A percentile compares a stretch with the other conserved stretches of the same genome.
phyloP scores from a whole-genome alignment of 2,329 filamentous ascomycete genomes.

The Alternaria sp. region DNA sequence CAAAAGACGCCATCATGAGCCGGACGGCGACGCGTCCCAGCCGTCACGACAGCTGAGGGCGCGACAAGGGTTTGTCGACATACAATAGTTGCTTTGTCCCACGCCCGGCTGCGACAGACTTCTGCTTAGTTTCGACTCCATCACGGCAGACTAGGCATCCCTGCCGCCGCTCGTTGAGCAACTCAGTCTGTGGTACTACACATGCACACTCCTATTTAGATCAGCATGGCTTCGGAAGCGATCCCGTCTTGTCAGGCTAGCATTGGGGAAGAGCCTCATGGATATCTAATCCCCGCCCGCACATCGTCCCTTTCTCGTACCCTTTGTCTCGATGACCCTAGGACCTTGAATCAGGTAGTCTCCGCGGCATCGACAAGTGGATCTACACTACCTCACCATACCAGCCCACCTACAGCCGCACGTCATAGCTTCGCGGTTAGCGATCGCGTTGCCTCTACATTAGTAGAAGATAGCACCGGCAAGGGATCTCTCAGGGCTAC shows the following conservation, averaged over 20 bases:
- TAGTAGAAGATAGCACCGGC: background rate
- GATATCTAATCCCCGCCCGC: constrained; percentile 24
- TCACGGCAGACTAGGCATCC: constrained; percentile 24
- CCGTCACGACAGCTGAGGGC: constrained; percentile 31
- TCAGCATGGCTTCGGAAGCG: constrained; percentile 25
- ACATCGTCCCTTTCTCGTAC: constrained; percentile 16
- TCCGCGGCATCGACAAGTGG: constrained; percentile 2
- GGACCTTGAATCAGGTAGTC: background rate
- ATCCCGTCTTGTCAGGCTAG: constrained; percentile 15
- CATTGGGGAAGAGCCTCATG: constrained; percentile 21
- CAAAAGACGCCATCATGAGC: constrained; percentile 31
- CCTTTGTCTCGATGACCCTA: background rate
- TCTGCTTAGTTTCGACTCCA: constrained; percentile 12
- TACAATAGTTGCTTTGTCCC: constrained; percentile 20
- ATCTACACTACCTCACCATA: constrained; percentile 5
- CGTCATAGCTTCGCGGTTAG: constrained; percentile 5
- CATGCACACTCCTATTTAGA: constrained; percentile 24
- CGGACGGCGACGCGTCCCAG: constrained; percentile 14
- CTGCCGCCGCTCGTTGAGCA: constrained; percentile 17
- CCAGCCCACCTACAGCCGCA: background rate
- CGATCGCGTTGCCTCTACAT: constrained; percentile 4
- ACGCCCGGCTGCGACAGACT: constrained; percentile 16
- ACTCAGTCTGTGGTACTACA: constrained; percentile 19
- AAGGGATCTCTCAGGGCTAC: background rate
- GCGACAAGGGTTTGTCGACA: constrained; percentile 4